Evolutionary conservation across 768 basidiomycete species (phyloP).

Genomic region (Leccinum uliginosum): DNA sequence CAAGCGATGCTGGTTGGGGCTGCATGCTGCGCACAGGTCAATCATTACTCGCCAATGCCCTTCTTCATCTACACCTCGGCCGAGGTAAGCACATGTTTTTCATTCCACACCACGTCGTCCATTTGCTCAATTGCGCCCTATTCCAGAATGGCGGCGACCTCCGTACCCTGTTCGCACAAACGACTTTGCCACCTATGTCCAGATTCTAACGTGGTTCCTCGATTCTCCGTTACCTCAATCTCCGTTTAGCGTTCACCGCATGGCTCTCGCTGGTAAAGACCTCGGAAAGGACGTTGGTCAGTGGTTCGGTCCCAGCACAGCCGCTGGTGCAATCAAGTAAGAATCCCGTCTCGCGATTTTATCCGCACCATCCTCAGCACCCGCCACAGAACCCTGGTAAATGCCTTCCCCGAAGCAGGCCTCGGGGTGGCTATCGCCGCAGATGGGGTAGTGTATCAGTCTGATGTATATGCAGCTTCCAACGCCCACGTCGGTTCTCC

Average conservation of each 20-base stretch:
- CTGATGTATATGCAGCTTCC: slow-evolving; percentile 83
- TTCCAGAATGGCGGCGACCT: slow-evolving; percentile 80
- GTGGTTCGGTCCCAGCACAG: slow-evolving; percentile 98
- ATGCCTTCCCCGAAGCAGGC: slow-evolving; percentile 73
- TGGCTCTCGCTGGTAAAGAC: slow-evolving; percentile 93
- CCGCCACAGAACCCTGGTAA: slow-evolving; percentile 62
- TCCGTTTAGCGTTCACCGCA: slow-evolving; percentile 94
- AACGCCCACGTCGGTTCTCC: slow-evolving; percentile 29
- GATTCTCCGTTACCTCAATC: slow-evolving; percentile 80
- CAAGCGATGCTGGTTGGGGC: slow-evolving; percentile 85
- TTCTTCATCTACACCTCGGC: slow-evolving; percentile 73
- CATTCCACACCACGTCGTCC: neutral
- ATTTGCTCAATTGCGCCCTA: slow-evolving; percentile 6
- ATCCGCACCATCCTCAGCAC: slow-evolving; percentile 2
- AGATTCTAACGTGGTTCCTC: slow-evolving; percentile 91
- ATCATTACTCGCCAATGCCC: slow-evolving; percentile 73
- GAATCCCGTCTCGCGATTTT: slow-evolving; percentile 14
- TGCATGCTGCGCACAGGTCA: slow-evolving; percentile 91
- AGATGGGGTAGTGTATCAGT: slow-evolving; percentile 79
- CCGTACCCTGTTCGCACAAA: slow-evolving; percentile 52
- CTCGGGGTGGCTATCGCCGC: slow-evolving; percentile 79
- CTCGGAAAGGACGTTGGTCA: slow-evolving; percentile 93
- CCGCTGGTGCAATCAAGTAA: slow-evolving; percentile 94
- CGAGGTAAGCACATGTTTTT: slow-evolving; percentile 44
- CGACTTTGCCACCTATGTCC: slow-evolving; percentile 83